A percentile compares a stretch with the other conserved stretches of the same genome.
Conservation (phyloP, 192 early-diverging fungal species). For the Fimicolochytrium jonesii region DNA sequence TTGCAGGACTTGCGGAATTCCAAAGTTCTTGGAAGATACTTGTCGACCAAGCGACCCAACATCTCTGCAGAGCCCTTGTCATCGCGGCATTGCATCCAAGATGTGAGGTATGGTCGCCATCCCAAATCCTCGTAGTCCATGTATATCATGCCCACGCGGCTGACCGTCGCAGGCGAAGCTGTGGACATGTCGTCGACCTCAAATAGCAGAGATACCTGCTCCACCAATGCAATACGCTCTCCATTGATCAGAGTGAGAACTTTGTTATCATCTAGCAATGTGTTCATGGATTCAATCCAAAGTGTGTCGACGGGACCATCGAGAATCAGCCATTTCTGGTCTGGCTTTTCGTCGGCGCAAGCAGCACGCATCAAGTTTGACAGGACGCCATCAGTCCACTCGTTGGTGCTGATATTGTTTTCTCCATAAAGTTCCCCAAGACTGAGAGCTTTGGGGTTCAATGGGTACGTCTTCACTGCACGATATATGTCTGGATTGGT, state of each 20-base stretch:
- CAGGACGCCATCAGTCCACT: conserved; percentile 58
- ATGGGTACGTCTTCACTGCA: conserved; percentile 40
- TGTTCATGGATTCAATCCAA: conserved; percentile 65
- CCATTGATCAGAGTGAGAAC: conserved; percentile 59
- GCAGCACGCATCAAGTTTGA: conserved; percentile 50
- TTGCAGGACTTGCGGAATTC: conserved; percentile 47
- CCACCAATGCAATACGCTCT: conserved; percentile 53
- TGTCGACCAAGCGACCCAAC: conserved; percentile 40
- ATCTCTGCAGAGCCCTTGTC: conserved; percentile 43
- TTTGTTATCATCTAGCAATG: conserved; percentile 60
- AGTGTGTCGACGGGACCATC: conserved; percentile 61
- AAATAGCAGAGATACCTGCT: conserved; percentile 56
- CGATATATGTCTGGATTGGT: conserved; percentile 35
- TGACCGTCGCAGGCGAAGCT: conserved; percentile 57
- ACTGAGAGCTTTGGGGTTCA: conserved; percentile 56
- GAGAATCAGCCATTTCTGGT: conserved; percentile 60
- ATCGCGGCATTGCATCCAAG: conserved; percentile 38
- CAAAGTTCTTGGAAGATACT: conserved; percentile 42
- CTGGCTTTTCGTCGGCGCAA: conserved; percentile 53
- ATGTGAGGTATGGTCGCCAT: conserved; percentile 51
- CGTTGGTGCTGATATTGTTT: conserved; percentile 50
- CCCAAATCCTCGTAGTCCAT: conserved; percentile 52
- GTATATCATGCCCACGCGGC: conserved; percentile 56
- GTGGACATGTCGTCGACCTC: conserved; percentile 59
- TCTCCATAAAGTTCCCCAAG: conserved; percentile 58